These are phyloP conservation scores for Candida peoriensis DNA, from an alignment of 805 yeast species.

Conservation along the genomic window DNA sequence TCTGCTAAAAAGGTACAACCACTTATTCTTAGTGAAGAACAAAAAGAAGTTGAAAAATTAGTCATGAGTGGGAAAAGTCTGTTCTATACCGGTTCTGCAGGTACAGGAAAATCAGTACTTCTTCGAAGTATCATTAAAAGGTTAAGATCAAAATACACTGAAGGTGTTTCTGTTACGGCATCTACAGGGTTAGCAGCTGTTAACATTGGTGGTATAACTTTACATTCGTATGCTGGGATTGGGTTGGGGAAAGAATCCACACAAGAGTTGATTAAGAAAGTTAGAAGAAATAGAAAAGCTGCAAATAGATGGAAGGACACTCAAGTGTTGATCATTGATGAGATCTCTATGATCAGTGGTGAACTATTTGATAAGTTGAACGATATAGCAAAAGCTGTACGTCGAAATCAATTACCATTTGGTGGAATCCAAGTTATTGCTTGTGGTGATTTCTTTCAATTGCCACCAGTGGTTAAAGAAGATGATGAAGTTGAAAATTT, in stretches of 20 bases:
- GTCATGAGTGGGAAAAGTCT: slow-evolving; percentile 63
- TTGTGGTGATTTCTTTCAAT: slow-evolving; percentile 79
- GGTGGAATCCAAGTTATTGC: slow-evolving; percentile 77
- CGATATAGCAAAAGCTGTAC: slow-evolving; percentile 47
- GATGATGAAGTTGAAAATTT: slow-evolving; percentile 25
- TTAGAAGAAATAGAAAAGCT: slow-evolving; percentile 47
- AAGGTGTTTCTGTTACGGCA: slow-evolving; percentile 71
- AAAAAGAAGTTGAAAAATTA: slow-evolving; percentile 56
- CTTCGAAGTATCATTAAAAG: slow-evolving; percentile 56
- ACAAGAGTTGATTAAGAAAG: slow-evolving; percentile 41
- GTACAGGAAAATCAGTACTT: slow-evolving; percentile 95
- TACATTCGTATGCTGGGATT: slow-evolving; percentile 74
- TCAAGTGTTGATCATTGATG: slow-evolving; percentile 67
- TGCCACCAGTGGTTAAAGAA: slow-evolving; percentile 61
- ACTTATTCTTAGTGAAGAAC: slow-evolving; percentile 49
- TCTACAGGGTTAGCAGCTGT: slow-evolving; percentile 84
- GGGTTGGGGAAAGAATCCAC: slow-evolving; percentile 62
- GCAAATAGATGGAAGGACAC: slow-evolving; percentile 49
- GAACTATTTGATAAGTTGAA: slow-evolving; percentile 59
- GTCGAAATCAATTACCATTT: slow-evolving; percentile 49
- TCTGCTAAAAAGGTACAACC: slow-evolving; percentile 26
- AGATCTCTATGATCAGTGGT: slow-evolving; percentile 77
- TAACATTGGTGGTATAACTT: slow-evolving; percentile 73
- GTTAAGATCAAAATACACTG: slow-evolving; percentile 40
- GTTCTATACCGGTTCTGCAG: slow-evolving; percentile 97